Evolutionary conservation across 1,284 basidiomycete genomes (phyloP).

Genomic region (Rhodotorula sp.): DNA sequence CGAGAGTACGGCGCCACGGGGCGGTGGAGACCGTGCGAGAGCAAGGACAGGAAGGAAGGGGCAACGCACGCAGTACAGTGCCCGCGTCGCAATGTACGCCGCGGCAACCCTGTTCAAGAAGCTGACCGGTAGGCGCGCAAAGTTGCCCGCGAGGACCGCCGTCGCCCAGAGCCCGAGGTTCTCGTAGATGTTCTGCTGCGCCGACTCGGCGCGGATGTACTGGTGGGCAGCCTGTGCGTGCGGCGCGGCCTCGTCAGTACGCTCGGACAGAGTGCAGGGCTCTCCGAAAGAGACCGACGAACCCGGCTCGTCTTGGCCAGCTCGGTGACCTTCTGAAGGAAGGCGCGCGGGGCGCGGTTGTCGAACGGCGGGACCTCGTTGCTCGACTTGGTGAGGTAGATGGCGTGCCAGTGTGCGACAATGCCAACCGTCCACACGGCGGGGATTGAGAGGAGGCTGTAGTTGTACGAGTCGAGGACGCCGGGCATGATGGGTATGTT

Average conservation of each 20-base stretch:
- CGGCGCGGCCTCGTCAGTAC: neutral
- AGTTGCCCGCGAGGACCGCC: conserved; percentile 25
- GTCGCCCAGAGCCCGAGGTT: conserved; percentile 12
- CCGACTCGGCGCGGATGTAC: conserved; percentile 19
- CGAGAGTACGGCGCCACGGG: too few relatives aligned
- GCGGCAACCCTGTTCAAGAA: conserved; percentile 22
- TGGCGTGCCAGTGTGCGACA: conserved; percentile 16
- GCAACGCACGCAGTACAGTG: conserved; percentile 19
- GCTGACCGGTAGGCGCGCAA: conserved; percentile 11
- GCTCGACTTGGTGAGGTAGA: conserved; percentile 1
- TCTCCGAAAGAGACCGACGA: neutral
- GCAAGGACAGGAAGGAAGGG: neutral
- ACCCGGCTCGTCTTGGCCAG: conserved; percentile 17
- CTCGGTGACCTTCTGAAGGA: neutral
- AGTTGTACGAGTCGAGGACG: conserved; percentile 16
- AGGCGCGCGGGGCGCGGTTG: conserved; percentile 25
- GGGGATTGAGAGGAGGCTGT: conserved; percentile 27
- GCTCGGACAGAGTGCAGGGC: neutral
- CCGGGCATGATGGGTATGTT: neutral
- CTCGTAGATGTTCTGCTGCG: conserved; percentile 30
- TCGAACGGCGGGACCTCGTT: conserved; percentile 30
- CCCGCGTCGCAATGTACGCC: conserved; percentile 11
- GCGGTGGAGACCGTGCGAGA: neutral
- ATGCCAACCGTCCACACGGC: conserved; percentile 19
- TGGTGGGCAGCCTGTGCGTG: conserved; percentile 6